phyloP scores from a whole-genome alignment of 768 basidiomycete species.

The Daedaleopsis sinensis region DNA sequence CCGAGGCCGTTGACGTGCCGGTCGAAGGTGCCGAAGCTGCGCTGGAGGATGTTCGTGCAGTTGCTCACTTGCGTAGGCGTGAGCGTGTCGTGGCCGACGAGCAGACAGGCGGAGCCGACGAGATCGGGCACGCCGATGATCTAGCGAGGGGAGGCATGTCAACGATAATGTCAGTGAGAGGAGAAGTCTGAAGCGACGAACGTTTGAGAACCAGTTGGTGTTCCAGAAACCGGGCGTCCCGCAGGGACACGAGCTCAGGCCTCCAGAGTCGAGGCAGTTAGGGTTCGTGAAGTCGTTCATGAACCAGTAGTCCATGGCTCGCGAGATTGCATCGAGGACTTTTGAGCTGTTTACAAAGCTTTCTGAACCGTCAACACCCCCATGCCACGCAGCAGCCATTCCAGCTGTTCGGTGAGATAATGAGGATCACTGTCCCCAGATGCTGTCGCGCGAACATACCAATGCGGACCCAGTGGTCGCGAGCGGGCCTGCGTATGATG shows the following conservation, averaged over 20 bases:
- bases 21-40: conserved; percentile 54
- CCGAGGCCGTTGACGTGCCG: conserved; percentile 47
- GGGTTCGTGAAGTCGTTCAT: conserved; percentile 54
- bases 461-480: conserved; percentile 43
- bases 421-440: neutral
- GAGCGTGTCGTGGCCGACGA: conserved; percentile 50
- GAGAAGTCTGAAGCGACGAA: conserved; percentile 24
- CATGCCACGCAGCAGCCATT: conserved; percentile 63
- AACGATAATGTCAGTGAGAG: neutral
- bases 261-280: conserved; percentile 59
- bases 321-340: conserved; percentile 45
- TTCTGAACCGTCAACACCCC: conserved; percentile 43
- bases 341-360: conserved; percentile 45
- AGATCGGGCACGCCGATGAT: conserved; percentile 63
- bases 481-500: conserved; percentile 23
- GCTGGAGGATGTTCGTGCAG: conserved; percentile 53
- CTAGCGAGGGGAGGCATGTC: conserved; percentile 31
- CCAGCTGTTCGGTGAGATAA: conserved; percentile 37
- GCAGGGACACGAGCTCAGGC: conserved; percentile 57
- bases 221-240: conserved; percentile 58
- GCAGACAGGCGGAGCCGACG: conserved; percentile 56
- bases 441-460: conserved; percentile 35
- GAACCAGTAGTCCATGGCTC: conserved; percentile 68
- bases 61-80: conserved; percentile 42
- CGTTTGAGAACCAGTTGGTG: conserved; percentile 67